phyloP scores from a whole-genome alignment of 2,329 filamentous ascomycete genomes.

The Colletotrichum spinosum region DNA sequence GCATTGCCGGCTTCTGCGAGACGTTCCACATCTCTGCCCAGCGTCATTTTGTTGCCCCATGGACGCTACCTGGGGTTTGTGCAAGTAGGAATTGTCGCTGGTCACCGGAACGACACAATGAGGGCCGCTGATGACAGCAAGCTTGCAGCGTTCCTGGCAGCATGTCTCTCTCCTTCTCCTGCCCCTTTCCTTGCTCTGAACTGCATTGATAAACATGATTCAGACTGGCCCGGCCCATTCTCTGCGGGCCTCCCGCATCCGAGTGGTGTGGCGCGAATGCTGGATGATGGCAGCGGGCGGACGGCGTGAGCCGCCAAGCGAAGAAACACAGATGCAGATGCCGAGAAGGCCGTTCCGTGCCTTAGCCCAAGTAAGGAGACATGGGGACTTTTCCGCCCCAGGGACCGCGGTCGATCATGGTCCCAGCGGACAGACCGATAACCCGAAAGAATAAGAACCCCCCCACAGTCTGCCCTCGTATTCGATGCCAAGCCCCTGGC shows the following conservation, averaged over 20 bases:
- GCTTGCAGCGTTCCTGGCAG: constrained; percentile 28
- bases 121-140: not conserved
- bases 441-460: constrained; percentile 6
- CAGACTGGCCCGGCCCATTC: constrained; percentile 16
- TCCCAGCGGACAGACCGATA: constrained; percentile 19
- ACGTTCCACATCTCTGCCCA: constrained; percentile 5
- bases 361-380: constrained; percentile 15
- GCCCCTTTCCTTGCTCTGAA: constrained; percentile 8
- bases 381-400: constrained; percentile 1
- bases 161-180: not conserved
- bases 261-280: constrained; percentile 17
- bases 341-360: constrained; percentile 19
- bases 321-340: constrained; percentile 9
- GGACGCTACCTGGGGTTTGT: constrained; percentile 13
- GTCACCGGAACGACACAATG: constrained; percentile 22
- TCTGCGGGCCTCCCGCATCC: constrained; percentile 1
- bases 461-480: constrained; percentile 18
- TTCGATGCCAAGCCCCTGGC: no score
- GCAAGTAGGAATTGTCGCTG: constrained; percentile 23
- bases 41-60: constrained; percentile 35
- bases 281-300: constrained; percentile 3
- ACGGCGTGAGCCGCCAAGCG: constrained; percentile 8
- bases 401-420: constrained; percentile 21
- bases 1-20: constrained; percentile 16
- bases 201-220: constrained; percentile 8